Evolutionary conservation across 805 yeast species (phyloP).

Genomic region (Hanseniaspora guilliermondii): DNA sequence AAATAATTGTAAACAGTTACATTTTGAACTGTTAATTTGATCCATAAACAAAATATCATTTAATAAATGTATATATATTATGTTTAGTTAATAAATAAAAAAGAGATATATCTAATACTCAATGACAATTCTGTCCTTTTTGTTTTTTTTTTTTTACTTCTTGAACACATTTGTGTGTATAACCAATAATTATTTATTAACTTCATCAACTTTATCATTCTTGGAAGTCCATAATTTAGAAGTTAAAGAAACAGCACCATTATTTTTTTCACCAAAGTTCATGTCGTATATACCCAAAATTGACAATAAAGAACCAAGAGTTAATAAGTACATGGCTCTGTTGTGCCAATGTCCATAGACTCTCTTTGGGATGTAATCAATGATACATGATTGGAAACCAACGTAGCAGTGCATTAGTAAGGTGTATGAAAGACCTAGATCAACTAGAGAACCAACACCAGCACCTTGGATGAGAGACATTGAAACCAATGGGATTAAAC

Average conservation of each 20-base stretch:
- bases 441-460: slow-evolving; percentile 53
- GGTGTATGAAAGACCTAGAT: slow-evolving; percentile 54
- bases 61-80: neutral
- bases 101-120: neutral
- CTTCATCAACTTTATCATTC: slow-evolving; percentile 2
- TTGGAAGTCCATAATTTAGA: slow-evolving; percentile 43
- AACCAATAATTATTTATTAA: no score
- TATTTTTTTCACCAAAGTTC: slow-evolving; percentile 50
- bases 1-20: no score
- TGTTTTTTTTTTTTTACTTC: neutral
- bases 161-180: neutral
- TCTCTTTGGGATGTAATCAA: slow-evolving; percentile 81
- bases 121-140: neutral
- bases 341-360: slow-evolving; percentile 69
- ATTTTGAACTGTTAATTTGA: neutral
- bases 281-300: slow-evolving; percentile 71
- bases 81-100: no score
- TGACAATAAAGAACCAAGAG: slow-evolving; percentile 57
- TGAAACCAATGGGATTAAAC: slow-evolving; percentile 63
- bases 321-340: slow-evolving; percentile 53
- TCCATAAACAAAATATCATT: neutral
- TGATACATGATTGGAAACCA: slow-evolving; percentile 84
- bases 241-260: slow-evolving; percentile 62
- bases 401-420: slow-evolving; percentile 67
- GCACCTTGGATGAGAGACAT: slow-evolving; percentile 65